Base-by-base conservation (phyloP, 2,329 filamentous ascomycete species). In the Colletotrichum echinochloae region DNA sequence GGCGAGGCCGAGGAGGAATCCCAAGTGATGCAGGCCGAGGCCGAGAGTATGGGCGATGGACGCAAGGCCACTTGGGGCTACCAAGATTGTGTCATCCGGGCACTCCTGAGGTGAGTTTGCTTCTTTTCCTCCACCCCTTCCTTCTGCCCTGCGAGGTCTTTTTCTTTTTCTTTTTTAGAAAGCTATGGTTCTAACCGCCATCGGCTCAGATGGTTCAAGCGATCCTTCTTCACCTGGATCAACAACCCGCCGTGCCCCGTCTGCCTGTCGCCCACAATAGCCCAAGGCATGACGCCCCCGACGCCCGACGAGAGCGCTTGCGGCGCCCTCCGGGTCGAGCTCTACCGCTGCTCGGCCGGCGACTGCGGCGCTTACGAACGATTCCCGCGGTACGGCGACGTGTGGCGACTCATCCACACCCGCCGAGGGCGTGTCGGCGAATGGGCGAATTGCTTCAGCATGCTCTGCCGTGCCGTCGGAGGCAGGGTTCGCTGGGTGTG, bases 391-490 rank as follows among this genome's bases (percentile, higher is more conserved):
- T 98, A 97, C 80, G 95, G 94, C 70, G 95, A 99, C 79, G 95
- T 97, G 33, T 98, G 97, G 91, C 91, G 94, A 60, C 83, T 98
- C 71, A 84, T 99, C 52, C 92, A 98, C 80, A 97, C 94, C 35
- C 87, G 93, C 75, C 89, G 92, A 75, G 96, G 96, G 44, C 91
- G 96, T 75, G 92, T 92, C 72, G 96, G 96, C 72, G 96, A 99
- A 83, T 98, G 96, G 94, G 94, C 94, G 74, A 98, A 98, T 83
- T 98, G 95, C 86, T 99, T 99, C 83, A 95, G 92, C 83, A 98
- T 98, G 96, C 88, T 99, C 62, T 98, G 95, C 85, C 90, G 95
- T 71, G 96, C 96, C 5, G 90, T 98, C 18, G 95, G 95, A 60
- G 93, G 92, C 71, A 89, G 95, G 72, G 94, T 98, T 30, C 90